Percentiles rank a stretch among this genome's conserved stretches.
Conservation (phyloP, 306 rosid genomes). For the Malus fusca region DNA sequence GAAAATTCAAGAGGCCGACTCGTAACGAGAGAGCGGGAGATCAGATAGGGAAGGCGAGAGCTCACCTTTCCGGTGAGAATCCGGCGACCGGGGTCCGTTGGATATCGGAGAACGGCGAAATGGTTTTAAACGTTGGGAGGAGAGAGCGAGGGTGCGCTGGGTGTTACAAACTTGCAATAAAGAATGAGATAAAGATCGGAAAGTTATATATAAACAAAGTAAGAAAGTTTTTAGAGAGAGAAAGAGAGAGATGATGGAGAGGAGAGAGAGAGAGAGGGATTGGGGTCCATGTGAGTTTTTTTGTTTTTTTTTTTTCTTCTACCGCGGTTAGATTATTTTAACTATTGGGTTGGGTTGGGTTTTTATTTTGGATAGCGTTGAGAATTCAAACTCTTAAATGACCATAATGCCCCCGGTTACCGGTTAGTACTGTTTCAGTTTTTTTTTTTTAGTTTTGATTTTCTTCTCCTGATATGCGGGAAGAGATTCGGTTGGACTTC, state of each 20-base stretch:
- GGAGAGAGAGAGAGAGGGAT: neutral
- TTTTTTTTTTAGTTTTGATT: neutral
- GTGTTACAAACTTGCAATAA: neutral
- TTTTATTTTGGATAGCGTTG: neutral
- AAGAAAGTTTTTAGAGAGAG: neutral
- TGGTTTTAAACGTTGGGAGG: neutral
- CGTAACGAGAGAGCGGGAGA: slow-evolving; percentile 19
- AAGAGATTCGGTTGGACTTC: neutral
- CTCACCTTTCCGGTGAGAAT: slow-evolving; percentile 17
- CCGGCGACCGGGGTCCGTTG: slow-evolving; percentile 8
- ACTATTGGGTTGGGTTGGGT: neutral
- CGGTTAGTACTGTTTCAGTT: neutral
- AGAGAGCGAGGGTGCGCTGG: slow-evolving; percentile 20
- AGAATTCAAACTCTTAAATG: neutral
- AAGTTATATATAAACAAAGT: neutral
- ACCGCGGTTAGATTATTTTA: slow-evolving; percentile 10
- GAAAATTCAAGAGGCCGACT: neutral
- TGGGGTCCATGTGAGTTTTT: neutral
- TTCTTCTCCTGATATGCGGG: neutral
- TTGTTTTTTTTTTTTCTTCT: neutral
- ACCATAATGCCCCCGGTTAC: neutral
- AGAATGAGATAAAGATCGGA: slow-evolving; percentile 6
- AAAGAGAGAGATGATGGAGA: neutral
- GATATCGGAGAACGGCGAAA: slow-evolving; percentile 14
- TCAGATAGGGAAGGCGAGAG: slow-evolving; percentile 7